phyloP scores from a whole-genome alignment of 495 filamentous ascomycete species.

The Podospora pseudopauciseta region DNA sequence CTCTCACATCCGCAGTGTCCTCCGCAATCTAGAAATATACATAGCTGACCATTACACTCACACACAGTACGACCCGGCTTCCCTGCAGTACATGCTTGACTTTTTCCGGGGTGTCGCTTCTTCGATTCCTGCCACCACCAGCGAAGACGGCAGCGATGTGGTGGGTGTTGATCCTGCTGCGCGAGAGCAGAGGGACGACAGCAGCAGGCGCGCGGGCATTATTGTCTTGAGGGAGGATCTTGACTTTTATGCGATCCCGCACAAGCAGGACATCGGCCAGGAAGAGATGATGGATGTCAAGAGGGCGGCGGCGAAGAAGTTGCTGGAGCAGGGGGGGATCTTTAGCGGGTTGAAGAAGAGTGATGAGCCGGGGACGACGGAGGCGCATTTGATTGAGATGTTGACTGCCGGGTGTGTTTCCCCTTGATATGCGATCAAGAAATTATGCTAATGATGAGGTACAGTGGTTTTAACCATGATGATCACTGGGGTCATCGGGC shows the following conservation, averaged over 20 bases:
- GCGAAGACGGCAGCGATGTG: constrained; percentile 59
- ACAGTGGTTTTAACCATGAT: constrained; percentile 90
- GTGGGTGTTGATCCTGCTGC: constrained; percentile 53
- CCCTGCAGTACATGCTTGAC: constrained; percentile 98
- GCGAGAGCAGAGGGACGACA: constrained; percentile 38
- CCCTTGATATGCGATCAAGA: constrained; percentile 6
- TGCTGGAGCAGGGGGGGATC: constrained; percentile 90
- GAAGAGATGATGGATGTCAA: constrained; percentile 96
- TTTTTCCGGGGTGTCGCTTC: constrained; percentile 97
- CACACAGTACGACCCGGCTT: constrained; percentile 88
- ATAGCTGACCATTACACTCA: constrained; percentile 51
- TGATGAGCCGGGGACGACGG: constrained; percentile 92
- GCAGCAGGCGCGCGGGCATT: constrained; percentile 81
- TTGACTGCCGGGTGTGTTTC: constrained; percentile 84
- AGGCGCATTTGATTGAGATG: constrained; percentile 99
- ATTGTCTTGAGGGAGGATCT: constrained; percentile 96
- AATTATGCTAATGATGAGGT: constrained; percentile 6
- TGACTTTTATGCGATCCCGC: constrained; percentile 98
- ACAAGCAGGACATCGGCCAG: constrained; percentile 74
- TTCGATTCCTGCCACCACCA: constrained; percentile 74
- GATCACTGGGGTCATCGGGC: constrained; percentile 95
- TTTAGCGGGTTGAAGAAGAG: constrained; percentile 93
- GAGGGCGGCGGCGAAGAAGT: constrained; percentile 78
- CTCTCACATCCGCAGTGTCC: constrained; percentile 34
- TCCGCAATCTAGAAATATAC: constrained; percentile 49